Base-by-base conservation (phyloP, 768 basidiomycete species). In the Rhodotorula kratochvilovae region DNA sequence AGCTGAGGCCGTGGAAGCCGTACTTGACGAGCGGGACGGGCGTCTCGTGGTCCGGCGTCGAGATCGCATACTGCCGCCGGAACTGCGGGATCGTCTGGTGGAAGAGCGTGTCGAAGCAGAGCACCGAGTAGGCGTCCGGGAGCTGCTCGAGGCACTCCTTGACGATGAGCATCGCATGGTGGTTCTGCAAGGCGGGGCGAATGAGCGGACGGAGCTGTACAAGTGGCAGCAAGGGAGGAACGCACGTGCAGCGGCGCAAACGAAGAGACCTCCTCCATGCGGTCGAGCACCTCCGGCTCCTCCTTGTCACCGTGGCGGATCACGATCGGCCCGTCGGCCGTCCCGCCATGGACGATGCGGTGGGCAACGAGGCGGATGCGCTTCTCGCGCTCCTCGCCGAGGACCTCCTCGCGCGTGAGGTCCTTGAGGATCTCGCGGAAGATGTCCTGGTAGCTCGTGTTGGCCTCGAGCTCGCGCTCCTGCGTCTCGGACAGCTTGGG, bases 51-150 rank as follows among this genome's bases (percentile, higher is more conserved):
- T 81, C 78, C 74, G 85, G 88, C 72, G 88, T 82, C 1, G 81
- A 79, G 63, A 95, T 88, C 0, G 91, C 86, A 77, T 92, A 94
- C 62, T 86, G 89, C 50, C 89, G 85, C 64, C 93, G 86, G 77
- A 92, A 88, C 10, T 81, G 75, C 0, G 91, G 90, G 25, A 97
- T 85, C 17, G 89, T 84, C 58, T 84, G 84, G 80, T 95, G 90
- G 81, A 92, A 92, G 10, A 90, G 84, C 0, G 91, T 90, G 80
- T 96, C 92, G 78, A 95, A 96, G 77, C 89, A 90, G 0, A 92
- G 89, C 61, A 94, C 84, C 0, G 89, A 90, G 42, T 83, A 84
- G 31, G 92, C 85, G 21, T 86, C 77, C 1, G 90, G 89, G 27
- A 95, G 83, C 1, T 82, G 81, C 8, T 84, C 78, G 27, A 89